phyloP scores from a whole-genome alignment of 768 basidiomycete genomes.

The Pholiota conissans region DNA sequence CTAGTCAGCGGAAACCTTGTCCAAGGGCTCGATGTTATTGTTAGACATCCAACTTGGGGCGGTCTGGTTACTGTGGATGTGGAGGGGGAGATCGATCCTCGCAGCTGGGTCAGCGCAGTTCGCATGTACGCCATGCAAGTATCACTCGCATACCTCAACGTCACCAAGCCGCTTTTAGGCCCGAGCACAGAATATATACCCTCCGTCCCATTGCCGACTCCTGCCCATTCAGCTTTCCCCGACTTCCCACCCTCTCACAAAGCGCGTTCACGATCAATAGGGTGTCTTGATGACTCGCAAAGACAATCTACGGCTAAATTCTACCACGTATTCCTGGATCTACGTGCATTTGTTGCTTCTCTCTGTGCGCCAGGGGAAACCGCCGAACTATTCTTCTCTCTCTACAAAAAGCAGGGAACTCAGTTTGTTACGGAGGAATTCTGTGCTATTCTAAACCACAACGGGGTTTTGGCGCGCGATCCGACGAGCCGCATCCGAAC shows the following conservation, averaged over 20 bases:
- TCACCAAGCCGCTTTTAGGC: constrained; percentile 42
- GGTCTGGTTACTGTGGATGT: constrained; percentile 88
- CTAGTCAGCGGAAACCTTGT: constrained; percentile 89
- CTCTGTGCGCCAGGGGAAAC: constrained; percentile 90
- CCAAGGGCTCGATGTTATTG: constrained; percentile 92
- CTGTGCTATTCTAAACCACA: constrained; percentile 86
- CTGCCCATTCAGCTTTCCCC: constrained; percentile 72
- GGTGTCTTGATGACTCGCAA: constrained; percentile 26
- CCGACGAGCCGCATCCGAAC: constrained; percentile 77
- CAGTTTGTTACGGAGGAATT: constrained; percentile 95
- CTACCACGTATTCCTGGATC: constrained; percentile 87
- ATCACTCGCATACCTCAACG: constrained; percentile 74
- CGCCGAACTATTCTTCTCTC: constrained; percentile 90
- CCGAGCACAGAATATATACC: constrained; percentile 47
- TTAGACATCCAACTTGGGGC: constrained; percentile 93
- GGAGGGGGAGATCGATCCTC: constrained; percentile 75
- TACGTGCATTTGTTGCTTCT: constrained; percentile 90
- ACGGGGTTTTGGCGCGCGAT: constrained; percentile 83
- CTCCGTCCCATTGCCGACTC: constrained; percentile 51
- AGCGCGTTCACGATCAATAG: constrained; percentile 39
- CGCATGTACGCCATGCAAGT: constrained; percentile 92
- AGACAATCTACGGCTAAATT: constrained; percentile 64
- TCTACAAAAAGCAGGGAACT: constrained; percentile 81
- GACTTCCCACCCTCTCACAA: constrained; percentile 45
- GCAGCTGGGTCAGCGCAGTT: constrained; percentile 87